phyloP scores from a whole-genome alignment of 257 asterid genomes.

The Petrea volubilis region DNA sequence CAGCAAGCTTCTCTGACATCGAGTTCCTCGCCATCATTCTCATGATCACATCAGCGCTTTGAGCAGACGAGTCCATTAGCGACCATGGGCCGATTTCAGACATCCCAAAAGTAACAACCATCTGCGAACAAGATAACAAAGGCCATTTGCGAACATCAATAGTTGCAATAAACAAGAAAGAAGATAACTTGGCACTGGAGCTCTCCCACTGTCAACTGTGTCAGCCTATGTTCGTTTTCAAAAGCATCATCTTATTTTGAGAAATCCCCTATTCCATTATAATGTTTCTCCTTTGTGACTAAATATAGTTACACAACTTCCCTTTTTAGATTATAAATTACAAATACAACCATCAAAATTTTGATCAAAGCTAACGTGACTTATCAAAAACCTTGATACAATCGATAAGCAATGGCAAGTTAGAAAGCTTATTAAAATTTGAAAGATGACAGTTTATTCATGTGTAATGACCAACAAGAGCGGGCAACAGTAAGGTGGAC shows the following conservation, averaged over 20 bases:
- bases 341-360: no score
- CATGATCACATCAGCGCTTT: slow-evolving; percentile 87
- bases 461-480: no score
- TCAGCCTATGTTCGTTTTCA: neutral
- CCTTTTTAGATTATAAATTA: no score
- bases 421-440: no score
- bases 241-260: neutral
- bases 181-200: neutral
- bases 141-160: neutral
- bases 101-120: slow-evolving; percentile 97
- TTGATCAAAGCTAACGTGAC: no score
- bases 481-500: neutral
- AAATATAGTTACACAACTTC: no score
- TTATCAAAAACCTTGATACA: no score
- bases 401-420: no score
- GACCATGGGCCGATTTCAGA: slow-evolving; percentile 98
- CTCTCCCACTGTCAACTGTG: neutral
- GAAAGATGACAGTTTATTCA: no score
- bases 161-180: neutral
- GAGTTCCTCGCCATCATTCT: slow-evolving; percentile 99
- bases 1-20: slow-evolving; percentile 95
- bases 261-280: neutral
- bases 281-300: no score
- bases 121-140: slow-evolving; percentile 31
- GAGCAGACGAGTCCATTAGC: slow-evolving; percentile 73